These are phyloP conservation scores for Nectriaceae sp. DNA, from an alignment of 2,329 filamentous ascomycete genomes.

Conservation along the genomic window DNA sequence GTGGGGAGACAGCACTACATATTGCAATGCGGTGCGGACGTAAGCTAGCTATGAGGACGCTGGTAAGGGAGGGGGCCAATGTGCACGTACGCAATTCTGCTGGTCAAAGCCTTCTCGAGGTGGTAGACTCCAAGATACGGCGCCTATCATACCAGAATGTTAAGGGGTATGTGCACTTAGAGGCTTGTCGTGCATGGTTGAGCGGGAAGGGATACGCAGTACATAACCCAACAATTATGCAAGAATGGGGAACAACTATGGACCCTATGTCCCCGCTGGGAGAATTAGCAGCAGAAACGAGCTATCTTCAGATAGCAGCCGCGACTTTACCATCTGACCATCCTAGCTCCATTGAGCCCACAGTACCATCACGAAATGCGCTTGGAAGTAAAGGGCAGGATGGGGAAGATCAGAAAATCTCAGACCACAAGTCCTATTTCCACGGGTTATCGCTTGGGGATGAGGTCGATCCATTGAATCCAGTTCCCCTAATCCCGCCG, in stretches of 20 bases:
- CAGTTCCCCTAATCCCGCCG: too few relatives aligned
- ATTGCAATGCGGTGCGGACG: conserved; percentile 54
- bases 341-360: conserved; percentile 32
- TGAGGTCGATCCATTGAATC: too few relatives aligned
- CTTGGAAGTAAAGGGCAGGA: too few relatives aligned
- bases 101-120: conserved; percentile 47
- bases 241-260: conserved; percentile 48
- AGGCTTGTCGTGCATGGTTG: conserved; percentile 49
- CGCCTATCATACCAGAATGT: conserved; percentile 30
- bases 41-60: conserved; percentile 51
- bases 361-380: conserved; percentile 27
- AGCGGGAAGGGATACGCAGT: conserved; percentile 39
- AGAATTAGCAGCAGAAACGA: too few relatives aligned
- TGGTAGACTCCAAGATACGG: conserved; percentile 44
- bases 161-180: conserved; percentile 42
- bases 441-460: too few relatives aligned
- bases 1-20: conserved; percentile 57
- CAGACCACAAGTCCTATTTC: too few relatives aligned
- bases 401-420: too few relatives aligned
- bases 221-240: conserved; percentile 40
- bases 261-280: too few relatives aligned
- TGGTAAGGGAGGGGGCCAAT: conserved; percentile 49
- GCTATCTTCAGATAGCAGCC: too few relatives aligned
- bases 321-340: too few relatives aligned
- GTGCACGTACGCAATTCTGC: conserved; percentile 47